Evolutionary conservation across 495 filamentous ascomycete genomes (phyloP), one percentile per base, ranked within the genome.

Genomic region (Aspergillus haitiensis): DNA sequence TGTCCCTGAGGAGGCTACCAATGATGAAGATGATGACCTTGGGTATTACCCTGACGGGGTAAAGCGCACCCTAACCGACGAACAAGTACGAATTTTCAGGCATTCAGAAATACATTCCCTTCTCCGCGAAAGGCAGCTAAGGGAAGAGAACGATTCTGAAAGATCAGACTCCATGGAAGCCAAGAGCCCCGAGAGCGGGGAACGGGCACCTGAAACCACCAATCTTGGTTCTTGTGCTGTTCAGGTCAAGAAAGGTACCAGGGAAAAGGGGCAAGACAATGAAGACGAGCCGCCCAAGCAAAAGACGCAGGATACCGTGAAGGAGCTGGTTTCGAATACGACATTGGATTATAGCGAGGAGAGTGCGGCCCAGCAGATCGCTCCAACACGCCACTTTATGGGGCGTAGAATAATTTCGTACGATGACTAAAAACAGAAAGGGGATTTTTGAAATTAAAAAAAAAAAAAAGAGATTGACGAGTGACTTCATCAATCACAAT

Each of bases 31-130:
- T 13, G 88, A 94, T 63, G 87, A 78, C 7, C 81, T 97, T 11
- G 95, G 93, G 21, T 94, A 92, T 72, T 98, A 97, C 67, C 76
- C 82, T 6, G 93, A 98, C 63, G 93, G 95, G 12, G 84, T 86
- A 55, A 96, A 96, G 70, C 86, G 95, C 6, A 97, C 92, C 7
- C 76, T 98, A 52, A 98, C 95, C 2, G 90, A 97, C 70, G 89
- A 90, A 56, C 89, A 98, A 73, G 90, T 97, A 46, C 85, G 81
- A 15, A 94, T 96, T 40, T 97, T 98, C 68, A 80, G 94, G 58
- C 89, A 94, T 69, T 94, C 88, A 12, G 94, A 98, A 74, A 82
- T 98, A 45, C 85, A 96, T 66, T 67, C 79, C 7, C 73, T 97
- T 15, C 73, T 91, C 4, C 82, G 88, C 9, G 78, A 78, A 58